Evolutionary conservation across 305 asterid genomes (phyloP).

Genomic region (Fraxinus greggii): DNA sequence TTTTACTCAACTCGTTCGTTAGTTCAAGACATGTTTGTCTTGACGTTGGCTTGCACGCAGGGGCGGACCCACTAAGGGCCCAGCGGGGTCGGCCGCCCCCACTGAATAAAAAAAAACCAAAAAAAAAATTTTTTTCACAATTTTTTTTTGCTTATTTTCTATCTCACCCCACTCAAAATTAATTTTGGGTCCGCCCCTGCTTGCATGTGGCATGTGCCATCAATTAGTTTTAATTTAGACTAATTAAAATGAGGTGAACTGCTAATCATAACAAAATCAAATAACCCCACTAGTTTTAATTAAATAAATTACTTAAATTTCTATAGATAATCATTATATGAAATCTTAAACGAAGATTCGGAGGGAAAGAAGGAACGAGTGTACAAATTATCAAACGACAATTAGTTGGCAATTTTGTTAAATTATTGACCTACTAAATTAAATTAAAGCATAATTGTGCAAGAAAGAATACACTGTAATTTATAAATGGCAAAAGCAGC

Average conservation of each 20-base stretch:
- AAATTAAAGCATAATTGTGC: too few species aligned
- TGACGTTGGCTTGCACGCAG: conserved; percentile 2
- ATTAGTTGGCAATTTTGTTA: not conserved
- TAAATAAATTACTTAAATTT: not conserved
- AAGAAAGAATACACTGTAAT: not conserved
- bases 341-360: conserved; percentile 2
- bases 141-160: too few species aligned
- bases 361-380: conserved; percentile 1
- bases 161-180: too few species aligned
- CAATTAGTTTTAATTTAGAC: not conserved
- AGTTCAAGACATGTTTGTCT: not conserved
- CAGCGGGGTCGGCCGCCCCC: too few species aligned
- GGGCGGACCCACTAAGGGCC: too few species aligned
- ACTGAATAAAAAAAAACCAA: too few species aligned
- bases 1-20: not conserved
- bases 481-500: not conserved
- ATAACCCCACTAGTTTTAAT: not conserved
- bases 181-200: too few species aligned
- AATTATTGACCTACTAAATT: too few species aligned
- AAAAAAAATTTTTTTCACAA: too few species aligned
- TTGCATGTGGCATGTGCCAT: conserved; percentile 23
- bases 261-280: not conserved
- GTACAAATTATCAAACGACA: conserved; percentile 1
- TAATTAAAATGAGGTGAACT: not conserved
- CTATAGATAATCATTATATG: not conserved